Evolutionary conservation across 345 rosid genomes (phyloP).

Genomic region (Salix brachista): DNA sequence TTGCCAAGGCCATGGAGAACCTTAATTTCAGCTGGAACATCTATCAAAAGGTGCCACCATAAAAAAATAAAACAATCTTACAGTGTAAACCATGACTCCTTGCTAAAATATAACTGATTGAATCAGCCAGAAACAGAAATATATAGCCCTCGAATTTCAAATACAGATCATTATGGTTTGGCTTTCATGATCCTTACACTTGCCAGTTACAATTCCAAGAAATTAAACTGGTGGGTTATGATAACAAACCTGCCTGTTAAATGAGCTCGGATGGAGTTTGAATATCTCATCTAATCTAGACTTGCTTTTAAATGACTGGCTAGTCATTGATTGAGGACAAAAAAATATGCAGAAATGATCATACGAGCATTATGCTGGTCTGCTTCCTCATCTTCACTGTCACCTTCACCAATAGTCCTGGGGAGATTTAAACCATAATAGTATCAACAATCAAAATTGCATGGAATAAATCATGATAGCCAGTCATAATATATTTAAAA

Average conservation of each 20-base stretch:
- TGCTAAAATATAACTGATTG: slow-evolving; percentile 9
- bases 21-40: slow-evolving; percentile 73
- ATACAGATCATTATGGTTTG: background rate
- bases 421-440: slow-evolving; percentile 10
- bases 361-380: slow-evolving; percentile 37
- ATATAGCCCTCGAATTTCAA: slow-evolving; percentile 1
- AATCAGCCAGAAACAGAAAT: slow-evolving; percentile 6
- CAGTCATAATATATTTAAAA: slow-evolving; percentile 4
- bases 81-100: background rate
- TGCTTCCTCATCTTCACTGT: slow-evolving; percentile 64
- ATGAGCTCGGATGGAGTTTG: background rate
- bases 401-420: slow-evolving; percentile 75
- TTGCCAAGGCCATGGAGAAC: slow-evolving; percentile 91
- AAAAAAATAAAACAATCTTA: slow-evolving; percentile 1
- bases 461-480: slow-evolving; percentile 7
- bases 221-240: background rate
- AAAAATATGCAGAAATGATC: slow-evolving; percentile 10
- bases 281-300: background rate
- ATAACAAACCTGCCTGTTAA: background rate
- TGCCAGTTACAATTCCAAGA: background rate
- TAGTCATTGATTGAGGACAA: too few species aligned
- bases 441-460: slow-evolving; percentile 9
- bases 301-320: background rate
- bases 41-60: slow-evolving; percentile 39
- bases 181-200: background rate